Conservation (phyloP, 495 filamentous ascomycete species). For the Chaetomium cochliodes region DNA sequence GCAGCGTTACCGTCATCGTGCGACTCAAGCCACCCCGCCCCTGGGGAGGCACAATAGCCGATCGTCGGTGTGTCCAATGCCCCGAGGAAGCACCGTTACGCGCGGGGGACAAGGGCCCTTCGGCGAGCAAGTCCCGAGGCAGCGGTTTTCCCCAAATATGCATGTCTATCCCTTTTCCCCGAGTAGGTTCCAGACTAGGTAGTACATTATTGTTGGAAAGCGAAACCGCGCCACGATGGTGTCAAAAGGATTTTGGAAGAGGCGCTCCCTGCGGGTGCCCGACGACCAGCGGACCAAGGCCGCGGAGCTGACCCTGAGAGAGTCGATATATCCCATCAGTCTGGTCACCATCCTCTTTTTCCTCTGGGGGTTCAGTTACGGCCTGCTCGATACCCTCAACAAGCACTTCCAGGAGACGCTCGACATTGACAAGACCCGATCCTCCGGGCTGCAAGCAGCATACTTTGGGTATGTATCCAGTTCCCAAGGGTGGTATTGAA, state of each 20-base stretch:
- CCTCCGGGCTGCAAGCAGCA: slow-evolving; percentile 39
- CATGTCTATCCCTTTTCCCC: neutral
- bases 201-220: neutral
- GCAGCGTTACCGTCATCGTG: neutral
- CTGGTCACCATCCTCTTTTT: slow-evolving; percentile 80
- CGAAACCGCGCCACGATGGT: neutral
- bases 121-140: neutral
- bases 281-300: slow-evolving; percentile 55
- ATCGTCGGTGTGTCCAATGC: neutral
- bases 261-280: slow-evolving; percentile 39
- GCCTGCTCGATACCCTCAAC: slow-evolving; percentile 56
- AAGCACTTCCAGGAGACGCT: slow-evolving; percentile 46
- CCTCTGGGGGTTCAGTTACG: slow-evolving; percentile 81
- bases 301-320: slow-evolving; percentile 57
- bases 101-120: neutral
- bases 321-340: slow-evolving; percentile 49
- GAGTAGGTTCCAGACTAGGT: neutral
- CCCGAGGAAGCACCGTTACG: slow-evolving; percentile 3
- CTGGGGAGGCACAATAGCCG: neutral
- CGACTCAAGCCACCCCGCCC: neutral
- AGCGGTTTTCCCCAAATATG: neutral
- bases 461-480: slow-evolving; percentile 39
- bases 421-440: slow-evolving; percentile 34
- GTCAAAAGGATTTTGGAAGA: slow-evolving; percentile 25
- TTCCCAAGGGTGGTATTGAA: neutral